Evolutionary conservation across 345 rosid genomes (phyloP).

Genomic region (Boechera retrofracta): DNA sequence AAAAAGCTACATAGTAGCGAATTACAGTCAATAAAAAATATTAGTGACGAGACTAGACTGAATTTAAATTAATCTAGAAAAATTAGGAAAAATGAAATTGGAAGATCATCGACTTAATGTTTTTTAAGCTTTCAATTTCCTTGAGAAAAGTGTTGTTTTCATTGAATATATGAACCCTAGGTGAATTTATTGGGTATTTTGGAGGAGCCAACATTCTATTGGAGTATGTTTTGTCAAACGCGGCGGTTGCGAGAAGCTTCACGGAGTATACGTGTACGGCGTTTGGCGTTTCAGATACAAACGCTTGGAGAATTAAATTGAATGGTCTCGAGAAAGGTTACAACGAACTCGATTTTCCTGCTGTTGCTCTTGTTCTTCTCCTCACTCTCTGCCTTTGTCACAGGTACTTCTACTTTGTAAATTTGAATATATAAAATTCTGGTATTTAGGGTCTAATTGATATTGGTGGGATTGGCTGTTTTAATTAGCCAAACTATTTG

Average conservation of each 20-base stretch:
- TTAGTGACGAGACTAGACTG: no score
- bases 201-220: slow-evolving; percentile 87
- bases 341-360: slow-evolving; percentile 79
- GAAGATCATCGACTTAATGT: no score
- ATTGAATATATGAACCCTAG: slow-evolving; percentile 37
- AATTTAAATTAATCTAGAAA: no score
- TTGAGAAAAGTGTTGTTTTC: no score
- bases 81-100: no score
- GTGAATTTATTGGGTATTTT: slow-evolving; percentile 88
- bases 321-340: slow-evolving; percentile 65
- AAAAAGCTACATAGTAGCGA: no score
- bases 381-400: slow-evolving; percentile 86
- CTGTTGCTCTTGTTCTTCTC: slow-evolving; percentile 82
- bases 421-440: neutral
- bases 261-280: slow-evolving; percentile 78
- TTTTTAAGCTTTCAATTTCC: no score
- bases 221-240: slow-evolving; percentile 96
- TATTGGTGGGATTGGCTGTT: neutral
- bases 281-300: slow-evolving; percentile 58
- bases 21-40: no score
- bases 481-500: no score
- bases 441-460: neutral
- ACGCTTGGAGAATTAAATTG: slow-evolving; percentile 78
- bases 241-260: slow-evolving; percentile 88
- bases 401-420: slow-evolving; percentile 47